Conservation (phyloP, 352 stramenopile genomes). For the Phytopythium delawarense region DNA sequence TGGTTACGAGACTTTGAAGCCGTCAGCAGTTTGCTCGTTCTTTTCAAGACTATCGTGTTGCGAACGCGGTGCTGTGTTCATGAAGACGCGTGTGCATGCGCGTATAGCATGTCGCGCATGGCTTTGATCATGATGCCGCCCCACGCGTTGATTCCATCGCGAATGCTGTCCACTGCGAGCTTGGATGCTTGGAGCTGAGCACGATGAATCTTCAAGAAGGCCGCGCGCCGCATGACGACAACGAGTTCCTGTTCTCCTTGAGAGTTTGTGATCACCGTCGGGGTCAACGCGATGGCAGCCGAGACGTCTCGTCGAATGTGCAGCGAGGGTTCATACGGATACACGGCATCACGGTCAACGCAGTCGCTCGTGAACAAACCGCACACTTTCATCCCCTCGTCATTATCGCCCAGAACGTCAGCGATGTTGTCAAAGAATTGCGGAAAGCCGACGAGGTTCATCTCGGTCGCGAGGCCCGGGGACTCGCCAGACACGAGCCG, state of each 20-base stretch:
- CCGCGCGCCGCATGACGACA: slow-evolving; percentile 25
- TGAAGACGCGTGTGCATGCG: background rate
- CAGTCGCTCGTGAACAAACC: slow-evolving; percentile 32
- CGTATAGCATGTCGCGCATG: slow-evolving; percentile 20
- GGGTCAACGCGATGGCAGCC: slow-evolving; percentile 22
- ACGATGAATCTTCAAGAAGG: slow-evolving; percentile 28
- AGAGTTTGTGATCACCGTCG: slow-evolving; percentile 4
- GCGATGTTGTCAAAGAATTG: slow-evolving; percentile 26
- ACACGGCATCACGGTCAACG: slow-evolving; percentile 38
- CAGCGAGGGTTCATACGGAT: slow-evolving; percentile 33
- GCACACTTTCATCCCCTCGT: slow-evolving; percentile 1
- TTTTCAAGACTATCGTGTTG: background rate
- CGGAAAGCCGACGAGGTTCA: slow-evolving; percentile 9
- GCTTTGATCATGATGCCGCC: slow-evolving; percentile 24
- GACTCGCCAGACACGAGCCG: slow-evolving; percentile 34
- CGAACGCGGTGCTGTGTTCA: background rate
- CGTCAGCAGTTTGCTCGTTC: background rate
- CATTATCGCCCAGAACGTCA: slow-evolving; percentile 1
- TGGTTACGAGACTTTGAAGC: background rate
- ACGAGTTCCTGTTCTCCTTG: slow-evolving; percentile 11
- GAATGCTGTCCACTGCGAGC: slow-evolving; percentile 17
- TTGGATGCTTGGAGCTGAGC: slow-evolving; percentile 19
- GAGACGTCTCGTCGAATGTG: slow-evolving; percentile 35
- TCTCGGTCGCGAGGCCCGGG: slow-evolving; percentile 16
- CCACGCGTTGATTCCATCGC: slow-evolving; percentile 28